Evolutionary conservation across 2,329 filamentous ascomycete species (phyloP).

Genomic region (Emmonsiellopsis sp.): DNA sequence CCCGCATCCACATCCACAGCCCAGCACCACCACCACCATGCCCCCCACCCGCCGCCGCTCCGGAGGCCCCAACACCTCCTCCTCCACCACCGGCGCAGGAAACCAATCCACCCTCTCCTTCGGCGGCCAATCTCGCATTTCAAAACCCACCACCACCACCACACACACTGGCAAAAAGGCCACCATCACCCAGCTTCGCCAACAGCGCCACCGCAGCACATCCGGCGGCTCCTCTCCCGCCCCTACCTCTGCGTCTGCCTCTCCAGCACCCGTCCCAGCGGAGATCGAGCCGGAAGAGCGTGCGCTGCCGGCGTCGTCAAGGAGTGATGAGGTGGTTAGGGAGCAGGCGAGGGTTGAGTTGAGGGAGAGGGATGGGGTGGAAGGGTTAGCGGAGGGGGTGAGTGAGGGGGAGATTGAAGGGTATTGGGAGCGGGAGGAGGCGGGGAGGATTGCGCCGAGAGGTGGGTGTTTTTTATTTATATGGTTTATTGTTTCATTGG

Average conservation of each 20-base stretch:
- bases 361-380: slow-evolving; percentile 24
- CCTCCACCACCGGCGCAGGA: slow-evolving; percentile 16
- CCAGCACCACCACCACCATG: slow-evolving; percentile 21
- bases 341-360: slow-evolving; percentile 41
- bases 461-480: slow-evolving; percentile 22
- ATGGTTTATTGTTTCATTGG: slow-evolving; percentile 20
- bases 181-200: neutral
- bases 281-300: slow-evolving; percentile 9
- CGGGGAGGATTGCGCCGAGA: slow-evolving; percentile 55
- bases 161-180: slow-evolving; percentile 17
- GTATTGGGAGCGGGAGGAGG: slow-evolving; percentile 72
- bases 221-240: slow-evolving; percentile 2
- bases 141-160: slow-evolving; percentile 41
- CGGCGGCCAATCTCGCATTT: slow-evolving; percentile 48
- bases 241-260: neutral
- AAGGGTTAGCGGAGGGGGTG: slow-evolving; percentile 51
- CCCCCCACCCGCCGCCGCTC: slow-evolving; percentile 31
- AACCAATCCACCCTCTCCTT: slow-evolving; percentile 56
- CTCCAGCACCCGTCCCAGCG: neutral
- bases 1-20: neutral
- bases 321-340: slow-evolving; percentile 29
- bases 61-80: slow-evolving; percentile 28
- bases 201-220: neutral
- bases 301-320: slow-evolving; percentile 16
- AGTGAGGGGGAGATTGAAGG: slow-evolving; percentile 59